Base-by-base conservation (phyloP, 306 rosid species). In the Castanea mollissima region DNA sequence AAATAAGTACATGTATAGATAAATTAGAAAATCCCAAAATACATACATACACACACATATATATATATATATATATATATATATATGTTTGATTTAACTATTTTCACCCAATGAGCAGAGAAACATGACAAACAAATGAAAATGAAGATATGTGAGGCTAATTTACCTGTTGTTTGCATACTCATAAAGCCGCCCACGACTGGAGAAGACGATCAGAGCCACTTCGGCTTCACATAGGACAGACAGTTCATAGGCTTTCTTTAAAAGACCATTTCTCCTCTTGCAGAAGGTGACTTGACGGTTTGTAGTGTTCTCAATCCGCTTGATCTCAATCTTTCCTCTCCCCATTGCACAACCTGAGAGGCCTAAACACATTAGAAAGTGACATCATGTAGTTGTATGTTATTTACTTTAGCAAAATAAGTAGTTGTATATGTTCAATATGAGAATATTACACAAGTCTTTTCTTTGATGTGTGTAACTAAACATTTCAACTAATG, bases 251-350 rank as follows among this genome's bases (percentile, higher is more conserved):
- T 95, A 95, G 49, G 99, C 99, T 83, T 95, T 95, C 82, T 95
- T 95, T 79, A 95, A 49, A 69, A 95, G 91, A 1, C 99, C 99
- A 68, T 92, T 95, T 74, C 99, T 95, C 69, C 99, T 38, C 90
- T 95, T 95, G 86, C 97, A 95, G 83, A 95, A 95, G 1, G 99
- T 95, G 55, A 95, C 99, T 54, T 95, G 99, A 0, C 99, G 76
- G 58, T 95, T 95, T 1, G 99, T 92, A 12, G 97, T 91, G 88
- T 92, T 95, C 83, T 95, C 99, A 3, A 95, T 95, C 86, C 99
- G 87, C 70, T 95, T 95, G n/a, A 95, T 95, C 84, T 95, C 97
- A 5, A 95, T 91, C 86, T 95, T 95, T 72, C 99, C 98, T 69
- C 99, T 85, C 8, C 97, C 99, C 99, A 94, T 94, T 12, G 54